These are phyloP conservation scores for Aspergillus pseudotamarii DNA, from an alignment of 2,329 filamentous ascomycete genomes.

Conservation along the genomic window DNA sequence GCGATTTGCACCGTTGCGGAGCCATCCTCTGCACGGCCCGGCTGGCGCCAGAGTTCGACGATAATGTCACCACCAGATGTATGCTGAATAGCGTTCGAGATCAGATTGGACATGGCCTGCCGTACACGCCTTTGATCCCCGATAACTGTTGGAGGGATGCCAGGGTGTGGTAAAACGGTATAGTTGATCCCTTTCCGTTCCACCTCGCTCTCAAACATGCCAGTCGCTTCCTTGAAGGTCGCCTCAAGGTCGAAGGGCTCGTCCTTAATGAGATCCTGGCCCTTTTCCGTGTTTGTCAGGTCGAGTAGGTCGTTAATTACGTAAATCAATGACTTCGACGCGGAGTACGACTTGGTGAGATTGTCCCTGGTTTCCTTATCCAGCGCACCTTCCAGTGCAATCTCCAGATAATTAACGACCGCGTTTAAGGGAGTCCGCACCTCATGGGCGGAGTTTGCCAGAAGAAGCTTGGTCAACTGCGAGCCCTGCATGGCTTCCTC, in stretches of 20 bases:
- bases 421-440: slow-evolving; percentile 88
- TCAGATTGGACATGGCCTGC: slow-evolving; percentile 80
- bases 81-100: slow-evolving; percentile 81
- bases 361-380: slow-evolving; percentile 85
- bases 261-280: slow-evolving; percentile 75
- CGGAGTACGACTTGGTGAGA: slow-evolving; percentile 80
- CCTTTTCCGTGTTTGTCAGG: slow-evolving; percentile 84
- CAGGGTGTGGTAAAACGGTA: slow-evolving; percentile 66
- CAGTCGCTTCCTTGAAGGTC: slow-evolving; percentile 76
- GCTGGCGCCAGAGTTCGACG: slow-evolving; percentile 66
- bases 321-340: slow-evolving; percentile 89
- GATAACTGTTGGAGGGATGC: slow-evolving; percentile 69
- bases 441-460: slow-evolving; percentile 90
- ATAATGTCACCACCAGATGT: slow-evolving; percentile 69
- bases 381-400: slow-evolving; percentile 78
- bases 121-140: slow-evolving; percentile 81
- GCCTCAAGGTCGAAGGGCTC: slow-evolving; percentile 73
- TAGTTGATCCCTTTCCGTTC: slow-evolving; percentile 75
- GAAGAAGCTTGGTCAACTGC: slow-evolving; percentile 73
- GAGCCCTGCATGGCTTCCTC: slow-evolving; percentile 81
- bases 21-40: slow-evolving; percentile 48
- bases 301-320: slow-evolving; percentile 92
- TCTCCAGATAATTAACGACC: slow-evolving; percentile 93
- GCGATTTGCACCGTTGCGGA: slow-evolving; percentile 72
- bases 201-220: slow-evolving; percentile 73